A percentile compares a stretch with the other conserved stretches of the same genome.
Evolutionary conservation across 371 early-diverging fungal species (phyloP).

Genomic region (Coemansia sp.): DNA sequence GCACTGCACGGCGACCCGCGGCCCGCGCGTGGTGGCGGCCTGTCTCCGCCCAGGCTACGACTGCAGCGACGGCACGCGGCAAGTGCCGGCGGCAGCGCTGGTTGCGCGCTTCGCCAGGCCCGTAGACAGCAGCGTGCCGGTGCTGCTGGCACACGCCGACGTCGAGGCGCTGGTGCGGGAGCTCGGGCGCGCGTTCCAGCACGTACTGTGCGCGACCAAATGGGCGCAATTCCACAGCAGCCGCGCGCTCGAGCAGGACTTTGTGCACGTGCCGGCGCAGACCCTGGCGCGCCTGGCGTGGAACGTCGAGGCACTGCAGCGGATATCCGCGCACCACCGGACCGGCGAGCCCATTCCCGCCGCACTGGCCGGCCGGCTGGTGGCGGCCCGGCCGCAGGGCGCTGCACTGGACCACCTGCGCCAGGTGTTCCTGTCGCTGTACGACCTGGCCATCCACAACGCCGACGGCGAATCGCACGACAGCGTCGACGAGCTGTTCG

Average conservation of each 20-base stretch:
- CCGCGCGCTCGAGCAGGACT: conserved; percentile 69
- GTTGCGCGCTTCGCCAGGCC: conserved; percentile 77
- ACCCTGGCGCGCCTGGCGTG: conserved; percentile 79
- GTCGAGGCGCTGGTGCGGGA: conserved; percentile 74
- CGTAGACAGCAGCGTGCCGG: conserved; percentile 61
- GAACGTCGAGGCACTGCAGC: conserved; percentile 64
- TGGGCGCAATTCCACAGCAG: conserved; percentile 71
- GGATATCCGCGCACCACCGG: conserved; percentile 65
- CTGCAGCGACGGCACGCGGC: conserved; percentile 50
- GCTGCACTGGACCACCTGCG: conserved; percentile 66
- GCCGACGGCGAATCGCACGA: conserved; percentile 29
- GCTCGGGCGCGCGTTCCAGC: conserved; percentile 78
- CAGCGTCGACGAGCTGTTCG: conserved; percentile 61
- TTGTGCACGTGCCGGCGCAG: conserved; percentile 83
- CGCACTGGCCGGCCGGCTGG: conserved; percentile 62
- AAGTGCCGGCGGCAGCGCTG: conserved; percentile 72
- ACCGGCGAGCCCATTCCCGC: conserved; percentile 68
- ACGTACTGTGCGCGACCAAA: conserved; percentile 66
- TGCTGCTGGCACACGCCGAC: conserved; percentile 76
- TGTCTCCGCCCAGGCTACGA: conserved; percentile 61
- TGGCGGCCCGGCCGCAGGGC: conserved; percentile 65
- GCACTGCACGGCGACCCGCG: conserved; percentile 69
- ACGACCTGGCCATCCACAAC: conserved; percentile 68
- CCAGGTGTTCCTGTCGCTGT: conserved; percentile 73
- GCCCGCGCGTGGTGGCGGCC: conserved; percentile 68